phyloP scores from a whole-genome alignment of 768 basidiomycete species.

The Termitomyces sp. region DNA sequence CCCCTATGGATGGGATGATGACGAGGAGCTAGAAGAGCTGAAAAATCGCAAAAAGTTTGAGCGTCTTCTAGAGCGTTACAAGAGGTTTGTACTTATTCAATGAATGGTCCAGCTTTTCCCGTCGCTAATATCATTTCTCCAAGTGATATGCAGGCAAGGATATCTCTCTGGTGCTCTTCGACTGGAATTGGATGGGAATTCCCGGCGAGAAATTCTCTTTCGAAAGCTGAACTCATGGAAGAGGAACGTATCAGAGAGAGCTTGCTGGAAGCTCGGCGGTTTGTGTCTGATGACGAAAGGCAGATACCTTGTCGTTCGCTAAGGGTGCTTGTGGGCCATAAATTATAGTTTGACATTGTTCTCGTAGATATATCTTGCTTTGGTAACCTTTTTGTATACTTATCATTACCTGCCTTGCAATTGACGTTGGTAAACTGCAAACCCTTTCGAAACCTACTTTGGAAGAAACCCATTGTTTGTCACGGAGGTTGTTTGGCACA shows the following conservation, averaged over 20 bases:
- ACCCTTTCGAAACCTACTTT: background rate
- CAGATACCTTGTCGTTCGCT: slow-evolving; percentile 52
- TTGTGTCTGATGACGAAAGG: slow-evolving; percentile 45
- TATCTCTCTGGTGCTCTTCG: slow-evolving; percentile 61
- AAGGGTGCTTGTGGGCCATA: slow-evolving; percentile 58
- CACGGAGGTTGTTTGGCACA: slow-evolving; percentile 23
- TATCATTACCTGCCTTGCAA: too few species aligned
- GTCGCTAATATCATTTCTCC: background rate
- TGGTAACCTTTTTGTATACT: background rate
- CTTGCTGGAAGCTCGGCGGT: slow-evolving; percentile 51
- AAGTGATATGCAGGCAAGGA: slow-evolving; percentile 63
- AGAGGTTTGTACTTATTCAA: slow-evolving; percentile 32
- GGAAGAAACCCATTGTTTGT: slow-evolving; percentile 4
- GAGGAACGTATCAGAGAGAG: slow-evolving; percentile 57
- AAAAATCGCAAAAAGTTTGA: slow-evolving; percentile 56
- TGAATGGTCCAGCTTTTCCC: background rate
- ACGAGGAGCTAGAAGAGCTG: slow-evolving; percentile 53
- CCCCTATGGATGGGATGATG: slow-evolving; percentile 67
- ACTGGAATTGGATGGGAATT: slow-evolving; percentile 52
- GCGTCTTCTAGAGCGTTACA: slow-evolving; percentile 50
- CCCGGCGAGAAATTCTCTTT: slow-evolving; percentile 55
- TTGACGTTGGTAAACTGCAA: background rate
- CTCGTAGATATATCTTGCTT: background rate
- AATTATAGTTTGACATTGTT: slow-evolving; percentile 22
- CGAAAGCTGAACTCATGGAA: slow-evolving; percentile 65